These are phyloP conservation scores for Drosera capensis DNA, from an alignment of 148 eudicot species.

Conservation along the genomic window DNA sequence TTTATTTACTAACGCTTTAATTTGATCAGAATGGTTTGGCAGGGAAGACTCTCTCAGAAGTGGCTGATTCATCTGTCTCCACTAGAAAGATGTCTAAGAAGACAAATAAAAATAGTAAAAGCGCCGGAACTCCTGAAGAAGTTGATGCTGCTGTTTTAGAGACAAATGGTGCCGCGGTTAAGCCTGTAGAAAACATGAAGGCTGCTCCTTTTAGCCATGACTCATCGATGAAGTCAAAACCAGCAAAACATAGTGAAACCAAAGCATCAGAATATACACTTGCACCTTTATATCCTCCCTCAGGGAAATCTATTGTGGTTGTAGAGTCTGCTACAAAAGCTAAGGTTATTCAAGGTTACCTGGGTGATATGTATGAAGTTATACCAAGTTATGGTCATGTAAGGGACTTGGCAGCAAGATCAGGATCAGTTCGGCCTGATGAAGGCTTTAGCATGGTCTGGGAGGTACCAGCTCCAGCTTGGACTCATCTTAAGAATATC, in stretches of 20 bases:
- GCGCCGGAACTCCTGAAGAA: slow-evolving; percentile 20
- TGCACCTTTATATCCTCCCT: slow-evolving; percentile 59
- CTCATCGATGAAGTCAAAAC: slow-evolving; percentile 12
- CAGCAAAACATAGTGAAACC: slow-evolving; percentile 16
- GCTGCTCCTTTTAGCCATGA: slow-evolving; percentile 15
- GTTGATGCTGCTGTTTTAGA: slow-evolving; percentile 15
- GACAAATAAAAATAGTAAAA: slow-evolving; percentile 16
- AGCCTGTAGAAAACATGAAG: slow-evolving; percentile 9
- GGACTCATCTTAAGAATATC: slow-evolving; percentile 93
- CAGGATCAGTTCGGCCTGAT: slow-evolving; percentile 90
- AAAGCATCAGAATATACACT: slow-evolving; percentile 25
- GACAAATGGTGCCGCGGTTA: slow-evolving; percentile 12
- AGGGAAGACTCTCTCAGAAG: slow-evolving; percentile 20
- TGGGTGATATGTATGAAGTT: slow-evolving; percentile 89
- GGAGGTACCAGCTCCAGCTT: slow-evolving; percentile 94
- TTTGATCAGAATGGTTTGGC: slow-evolving; percentile 31
- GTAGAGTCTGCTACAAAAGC: slow-evolving; percentile 94
- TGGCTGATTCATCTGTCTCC: slow-evolving; percentile 14
- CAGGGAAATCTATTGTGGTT: slow-evolving; percentile 67
- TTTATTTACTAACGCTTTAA: slow-evolving; percentile 20
- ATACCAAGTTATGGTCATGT: slow-evolving; percentile 98
- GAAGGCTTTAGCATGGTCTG: slow-evolving; percentile 98
- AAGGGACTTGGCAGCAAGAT: slow-evolving; percentile 90
- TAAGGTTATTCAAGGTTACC: slow-evolving; percentile 91
- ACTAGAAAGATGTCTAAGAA: slow-evolving; percentile 20